These are phyloP conservation scores for Didymella keratinophila DNA, from an alignment of 2,329 filamentous ascomycete species.

Conservation along the genomic window DNA sequence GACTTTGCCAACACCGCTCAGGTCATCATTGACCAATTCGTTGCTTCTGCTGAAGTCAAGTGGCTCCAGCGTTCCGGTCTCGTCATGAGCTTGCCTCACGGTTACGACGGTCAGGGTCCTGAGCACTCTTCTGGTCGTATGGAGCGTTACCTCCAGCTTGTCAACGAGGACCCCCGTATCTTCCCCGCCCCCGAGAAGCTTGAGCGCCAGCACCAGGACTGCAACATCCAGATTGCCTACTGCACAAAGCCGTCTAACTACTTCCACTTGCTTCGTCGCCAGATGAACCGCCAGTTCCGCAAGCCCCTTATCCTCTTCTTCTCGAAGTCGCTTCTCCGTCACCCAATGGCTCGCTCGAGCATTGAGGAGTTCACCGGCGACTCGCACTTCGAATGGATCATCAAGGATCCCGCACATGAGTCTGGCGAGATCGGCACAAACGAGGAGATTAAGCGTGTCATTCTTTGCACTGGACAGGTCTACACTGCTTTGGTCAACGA, in stretches of 20 bases:
- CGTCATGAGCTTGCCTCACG: conserved; percentile 94
- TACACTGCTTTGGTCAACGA: conserved; percentile 91
- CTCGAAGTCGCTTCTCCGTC: conserved; percentile 94
- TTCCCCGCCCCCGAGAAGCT: conserved; percentile 91
- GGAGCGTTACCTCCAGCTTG: conserved; percentile 96
- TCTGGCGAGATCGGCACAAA: conserved; percentile 75
- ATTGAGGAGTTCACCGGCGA: conserved; percentile 92
- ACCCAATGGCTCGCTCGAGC: conserved; percentile 86
- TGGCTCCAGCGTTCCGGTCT: conserved; percentile 98
- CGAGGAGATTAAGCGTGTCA: conserved; percentile 90
- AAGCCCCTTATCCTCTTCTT: conserved; percentile 99
- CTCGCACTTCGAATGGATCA: conserved; percentile 96
- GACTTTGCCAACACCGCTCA: conserved; percentile 99
- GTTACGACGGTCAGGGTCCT: conserved; percentile 96
- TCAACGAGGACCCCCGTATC: conserved; percentile 94
- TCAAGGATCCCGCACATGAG: conserved; percentile 86
- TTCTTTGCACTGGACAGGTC: conserved; percentile 94
- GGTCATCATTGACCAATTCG: conserved; percentile 98
- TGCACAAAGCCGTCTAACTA: conserved; percentile 96
- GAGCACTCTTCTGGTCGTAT: conserved; percentile 98
- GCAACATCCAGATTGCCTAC: conserved; percentile 98
- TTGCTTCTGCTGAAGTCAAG: conserved; percentile 96
- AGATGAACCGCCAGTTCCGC: conserved; percentile 99
- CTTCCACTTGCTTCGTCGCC: conserved; percentile 94
- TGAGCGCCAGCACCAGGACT: conserved; percentile 97